A percentile compares a stretch with the other conserved stretches of the same genome.
Evolutionary conservation across 345 rosid genomes (phyloP).

Genomic region (Linum tenue): DNA sequence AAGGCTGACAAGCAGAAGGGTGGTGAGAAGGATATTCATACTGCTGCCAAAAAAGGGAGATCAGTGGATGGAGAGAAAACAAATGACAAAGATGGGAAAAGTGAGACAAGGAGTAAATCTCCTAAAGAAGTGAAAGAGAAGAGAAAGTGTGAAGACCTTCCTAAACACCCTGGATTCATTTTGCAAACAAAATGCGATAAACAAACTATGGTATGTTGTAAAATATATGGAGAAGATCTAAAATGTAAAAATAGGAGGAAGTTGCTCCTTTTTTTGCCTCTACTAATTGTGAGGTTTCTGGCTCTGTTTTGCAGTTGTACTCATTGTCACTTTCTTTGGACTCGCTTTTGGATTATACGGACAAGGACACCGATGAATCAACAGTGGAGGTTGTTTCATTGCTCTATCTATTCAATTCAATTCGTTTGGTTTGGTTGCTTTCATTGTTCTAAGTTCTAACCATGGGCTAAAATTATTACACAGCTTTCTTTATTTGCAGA

Average conservation of each 20-base stretch:
- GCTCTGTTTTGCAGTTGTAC: constrained; percentile 40
- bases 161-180: constrained; percentile 77
- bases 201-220: constrained; percentile 56
- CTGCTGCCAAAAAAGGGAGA: constrained; percentile 30
- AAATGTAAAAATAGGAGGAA: background rate
- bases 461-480: constrained; percentile 7
- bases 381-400: constrained; percentile 67
- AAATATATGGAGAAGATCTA: background rate
- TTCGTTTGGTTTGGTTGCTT: background rate
- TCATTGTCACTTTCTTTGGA: constrained; percentile 80
- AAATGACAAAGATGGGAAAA: constrained; percentile 38
- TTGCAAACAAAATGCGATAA: constrained; percentile 50
- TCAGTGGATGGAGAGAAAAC: constrained; percentile 28
- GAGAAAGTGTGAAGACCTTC: constrained; percentile 64
- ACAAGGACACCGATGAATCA: constrained; percentile 83
- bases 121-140: constrained; percentile 54
- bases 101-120: constrained; percentile 31
- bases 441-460: constrained; percentile 11
- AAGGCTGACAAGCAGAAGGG: constrained; percentile 33
- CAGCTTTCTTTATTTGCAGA: constrained; percentile 95
- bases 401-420: constrained; percentile 4
- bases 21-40: constrained; percentile 26
- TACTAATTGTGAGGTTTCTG: constrained; percentile 10
- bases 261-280: background rate
- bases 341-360: constrained; percentile 85